Base-by-base conservation (phyloP, 164 flowering plant species). In the Piper longum region DNA sequence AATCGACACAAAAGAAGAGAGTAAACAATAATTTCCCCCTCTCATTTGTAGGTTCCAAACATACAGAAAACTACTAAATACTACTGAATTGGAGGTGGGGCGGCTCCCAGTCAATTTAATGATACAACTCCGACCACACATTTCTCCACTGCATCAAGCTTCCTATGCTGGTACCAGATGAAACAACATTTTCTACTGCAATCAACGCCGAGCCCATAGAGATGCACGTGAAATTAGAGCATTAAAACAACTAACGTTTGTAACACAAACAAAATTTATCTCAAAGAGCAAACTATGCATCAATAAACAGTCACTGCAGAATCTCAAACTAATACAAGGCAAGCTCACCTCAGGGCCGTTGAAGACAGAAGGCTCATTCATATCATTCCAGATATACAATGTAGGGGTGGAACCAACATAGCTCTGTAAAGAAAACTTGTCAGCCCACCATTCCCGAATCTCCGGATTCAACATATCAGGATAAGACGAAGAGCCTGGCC, bases 341-440 rank as follows among this genome's bases (percentile, higher is more conserved):
- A 11, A 2, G 42, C 55, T 26, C 81, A 95, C 97, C 99, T 95
- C 99, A 1, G 99, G 97, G 40, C 96, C 98, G 76, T 87, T 92
- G 69, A 92, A 92, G 52, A 95, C 99, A 55, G 99, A 95, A 67
- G 99, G 99, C 75, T 95, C 99, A 73, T 95, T 95, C 99, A 95
- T 95, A 81, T 95, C 99, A 71, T 95, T 95, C 99, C 99, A 95
- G 6, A 95, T 89, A 70, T 91, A 89, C 77, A 95, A 69, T 2
- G 91, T 85, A 54, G 95, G 90, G 55, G 99, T 91, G 18, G 99
- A 91, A 66, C 99, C 96, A 65, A 77, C 90, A 75, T 95, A 91
- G 61, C 78, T 83, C 60, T 79, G 64, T 51, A 72, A 69, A 0
- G 90, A 89, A 75, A 91, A 91, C 74, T 83, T 95, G 39, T 83